Conservation (phyloP, 768 basidiomycete species). For the Leccinellum albellum region DNA sequence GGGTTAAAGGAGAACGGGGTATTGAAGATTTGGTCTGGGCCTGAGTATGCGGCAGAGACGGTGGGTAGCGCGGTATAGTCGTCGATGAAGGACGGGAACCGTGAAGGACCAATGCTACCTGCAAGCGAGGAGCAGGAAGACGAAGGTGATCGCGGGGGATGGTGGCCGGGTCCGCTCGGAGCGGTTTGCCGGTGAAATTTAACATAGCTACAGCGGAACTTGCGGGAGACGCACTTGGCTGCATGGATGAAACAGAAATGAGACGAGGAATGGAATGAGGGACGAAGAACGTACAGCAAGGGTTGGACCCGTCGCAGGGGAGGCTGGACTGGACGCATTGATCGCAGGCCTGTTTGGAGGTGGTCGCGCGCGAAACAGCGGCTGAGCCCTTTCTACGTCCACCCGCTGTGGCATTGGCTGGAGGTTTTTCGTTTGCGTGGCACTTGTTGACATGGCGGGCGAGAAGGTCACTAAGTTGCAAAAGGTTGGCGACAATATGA, state of each 20-base stretch:
- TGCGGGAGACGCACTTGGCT: slow-evolving; percentile 75
- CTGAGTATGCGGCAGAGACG: slow-evolving; percentile 15
- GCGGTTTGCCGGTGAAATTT: slow-evolving; percentile 83
- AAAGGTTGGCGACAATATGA: slow-evolving; percentile 7
- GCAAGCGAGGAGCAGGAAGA: slow-evolving; percentile 24
- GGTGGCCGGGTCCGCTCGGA: slow-evolving; percentile 70
- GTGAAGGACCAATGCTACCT: slow-evolving; percentile 6
- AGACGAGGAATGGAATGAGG: not conserved
- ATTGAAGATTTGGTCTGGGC: slow-evolving; percentile 28
- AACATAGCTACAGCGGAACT: slow-evolving; percentile 72
- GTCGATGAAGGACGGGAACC: slow-evolving; percentile 35
- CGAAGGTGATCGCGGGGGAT: slow-evolving; percentile 33
- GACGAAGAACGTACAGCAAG: slow-evolving; percentile 54
- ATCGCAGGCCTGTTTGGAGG: slow-evolving; percentile 81
- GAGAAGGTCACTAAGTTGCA: slow-evolving; percentile 63
- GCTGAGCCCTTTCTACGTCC: slow-evolving; percentile 61
- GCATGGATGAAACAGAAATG: not conserved
- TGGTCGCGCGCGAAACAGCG: slow-evolving; percentile 66
- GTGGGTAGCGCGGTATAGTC: slow-evolving; percentile 38
- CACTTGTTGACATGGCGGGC: slow-evolving; percentile 88
- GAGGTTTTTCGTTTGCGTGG: slow-evolving; percentile 69
- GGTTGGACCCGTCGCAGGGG: slow-evolving; percentile 77
- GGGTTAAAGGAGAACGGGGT: slow-evolving; percentile 32
- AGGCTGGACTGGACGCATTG: slow-evolving; percentile 74
- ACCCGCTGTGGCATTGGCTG: slow-evolving; percentile 32